Percentiles rank a stretch among this genome's conserved stretches.
Evolutionary conservation across 73 alveolate genomes (phyloP).

Genomic region (Uronychia binucleata): DNA sequence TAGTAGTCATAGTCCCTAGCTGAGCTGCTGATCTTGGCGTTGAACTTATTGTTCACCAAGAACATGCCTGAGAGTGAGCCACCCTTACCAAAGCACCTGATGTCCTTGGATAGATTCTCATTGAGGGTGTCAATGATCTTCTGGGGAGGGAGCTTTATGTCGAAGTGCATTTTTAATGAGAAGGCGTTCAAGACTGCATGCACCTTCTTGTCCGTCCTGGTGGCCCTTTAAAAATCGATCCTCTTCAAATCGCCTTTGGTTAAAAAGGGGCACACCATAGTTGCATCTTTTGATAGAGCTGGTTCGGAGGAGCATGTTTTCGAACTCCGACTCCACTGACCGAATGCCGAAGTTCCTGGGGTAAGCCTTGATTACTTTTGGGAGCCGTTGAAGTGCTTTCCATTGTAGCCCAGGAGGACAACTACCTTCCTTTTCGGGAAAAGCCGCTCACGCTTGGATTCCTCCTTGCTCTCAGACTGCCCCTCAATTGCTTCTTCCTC

Average conservation of each 20-base stretch:
- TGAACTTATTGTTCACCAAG: slow-evolving; percentile 76
- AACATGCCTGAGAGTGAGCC: background rate
- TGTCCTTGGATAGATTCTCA: slow-evolving; percentile 81
- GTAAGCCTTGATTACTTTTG: slow-evolving; percentile 10
- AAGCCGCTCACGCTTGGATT: background rate
- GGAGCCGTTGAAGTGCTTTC: slow-evolving; percentile 24
- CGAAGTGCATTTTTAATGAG: slow-evolving; percentile 68
- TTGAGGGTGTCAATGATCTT: slow-evolving; percentile 76
- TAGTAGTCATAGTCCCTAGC: slow-evolving; percentile 91
- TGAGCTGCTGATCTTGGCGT: slow-evolving; percentile 83
- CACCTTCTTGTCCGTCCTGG: slow-evolving; percentile 85
- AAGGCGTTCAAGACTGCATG: slow-evolving; percentile 76
- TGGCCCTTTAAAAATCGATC: slow-evolving; percentile 74
- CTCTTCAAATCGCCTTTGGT: slow-evolving; percentile 57
- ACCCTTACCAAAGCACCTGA: slow-evolving; percentile 71
- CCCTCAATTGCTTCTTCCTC: background rate
- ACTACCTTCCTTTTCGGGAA: background rate
- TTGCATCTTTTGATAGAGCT: slow-evolving; percentile 65
- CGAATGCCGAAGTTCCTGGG: slow-evolving; percentile 64
- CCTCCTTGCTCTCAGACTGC: background rate
- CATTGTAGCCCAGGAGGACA: slow-evolving; percentile 21
- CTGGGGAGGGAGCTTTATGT: slow-evolving; percentile 48
- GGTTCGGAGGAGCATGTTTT: slow-evolving; percentile 42
- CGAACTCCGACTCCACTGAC: slow-evolving; percentile 73
- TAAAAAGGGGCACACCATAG: slow-evolving; percentile 16